Evolutionary conservation across 2,329 filamentous ascomycete species (phyloP).

Genomic region (Aspergillus calidoustus): DNA sequence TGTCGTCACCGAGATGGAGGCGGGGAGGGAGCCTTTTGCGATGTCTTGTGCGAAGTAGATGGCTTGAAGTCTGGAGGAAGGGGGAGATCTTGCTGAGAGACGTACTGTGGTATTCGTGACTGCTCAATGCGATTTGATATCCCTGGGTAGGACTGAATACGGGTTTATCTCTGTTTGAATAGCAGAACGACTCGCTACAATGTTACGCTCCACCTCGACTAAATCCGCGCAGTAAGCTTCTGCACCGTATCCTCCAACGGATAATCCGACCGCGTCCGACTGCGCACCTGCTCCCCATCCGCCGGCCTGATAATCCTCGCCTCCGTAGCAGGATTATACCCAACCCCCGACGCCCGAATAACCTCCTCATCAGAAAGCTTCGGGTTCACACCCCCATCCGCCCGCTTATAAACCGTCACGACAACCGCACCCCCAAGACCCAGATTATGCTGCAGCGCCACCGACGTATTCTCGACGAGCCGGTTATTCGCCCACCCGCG

Average conservation of each 20-base stretch:
- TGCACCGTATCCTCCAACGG: slow-evolving; percentile 75
- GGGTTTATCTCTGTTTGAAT: background rate
- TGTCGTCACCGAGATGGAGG: background rate
- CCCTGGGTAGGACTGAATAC: background rate
- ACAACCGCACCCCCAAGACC: slow-evolving; percentile 90
- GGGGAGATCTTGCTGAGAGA: background rate
- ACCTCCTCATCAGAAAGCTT: slow-evolving; percentile 67
- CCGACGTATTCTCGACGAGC: slow-evolving; percentile 67
- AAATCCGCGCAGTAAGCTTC: slow-evolving; percentile 73
- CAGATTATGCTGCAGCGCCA: slow-evolving; percentile 88
- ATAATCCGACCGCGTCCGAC: slow-evolving; percentile 73
- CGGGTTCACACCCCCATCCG: slow-evolving; percentile 70
- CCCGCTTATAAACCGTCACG: slow-evolving; percentile 84
- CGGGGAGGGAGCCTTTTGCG: background rate
- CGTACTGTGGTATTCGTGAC: background rate
- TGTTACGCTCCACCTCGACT: slow-evolving; percentile 11
- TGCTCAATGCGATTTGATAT: background rate
- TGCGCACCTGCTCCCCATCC: slow-evolving; percentile 71
- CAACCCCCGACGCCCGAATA: slow-evolving; percentile 69
- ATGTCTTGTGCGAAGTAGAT: background rate
- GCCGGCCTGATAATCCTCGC: slow-evolving; percentile 84
- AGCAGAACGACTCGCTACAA: background rate
- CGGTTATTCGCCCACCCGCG: slow-evolving; percentile 96
- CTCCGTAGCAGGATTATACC: slow-evolving; percentile 90
- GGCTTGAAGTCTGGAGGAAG: background rate